Evolutionary conservation across 1,284 basidiomycete genomes (phyloP).

Genomic region (Athelia sp.): DNA sequence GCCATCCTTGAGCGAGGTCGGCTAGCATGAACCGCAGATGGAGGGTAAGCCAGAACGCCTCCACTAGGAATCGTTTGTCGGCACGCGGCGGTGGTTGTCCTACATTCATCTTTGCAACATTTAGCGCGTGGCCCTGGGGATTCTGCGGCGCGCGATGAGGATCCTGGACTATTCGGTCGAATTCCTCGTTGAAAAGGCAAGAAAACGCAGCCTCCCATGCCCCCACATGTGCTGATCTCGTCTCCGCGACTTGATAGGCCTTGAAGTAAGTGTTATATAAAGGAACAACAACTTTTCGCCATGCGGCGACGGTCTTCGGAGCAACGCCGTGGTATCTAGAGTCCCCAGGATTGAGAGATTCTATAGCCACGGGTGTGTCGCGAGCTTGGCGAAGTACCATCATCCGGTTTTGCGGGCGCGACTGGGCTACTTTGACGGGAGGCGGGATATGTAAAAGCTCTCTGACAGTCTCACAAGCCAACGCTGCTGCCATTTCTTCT

Average conservation of each 20-base stretch:
- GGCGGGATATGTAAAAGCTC: no score
- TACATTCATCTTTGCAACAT: conserved; percentile 27
- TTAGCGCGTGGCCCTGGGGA: conserved; percentile 29
- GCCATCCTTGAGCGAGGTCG: conserved; percentile 27
- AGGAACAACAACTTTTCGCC: conserved; percentile 28
- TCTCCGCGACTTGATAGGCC: conserved; percentile 30
- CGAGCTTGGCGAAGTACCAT: conserved; percentile 6
- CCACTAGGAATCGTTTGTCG: conserved; percentile 49
- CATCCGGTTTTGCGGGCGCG: conserved; percentile 9
- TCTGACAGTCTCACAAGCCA: not conserved
- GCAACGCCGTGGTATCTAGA: conserved; percentile 25
- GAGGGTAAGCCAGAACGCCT: conserved; percentile 45
- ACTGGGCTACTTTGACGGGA: conserved; percentile 8
- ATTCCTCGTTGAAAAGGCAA: conserved; percentile 42
- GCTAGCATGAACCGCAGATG: conserved; percentile 39
- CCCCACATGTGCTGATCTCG: conserved; percentile 41
- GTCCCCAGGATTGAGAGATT: conserved; percentile 17
- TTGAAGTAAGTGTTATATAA: conserved; percentile 32
- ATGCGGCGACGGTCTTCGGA: conserved; percentile 23
- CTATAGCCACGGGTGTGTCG: conserved; percentile 12
- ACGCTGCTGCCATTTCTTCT: conserved; percentile 8
- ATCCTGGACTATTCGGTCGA: conserved; percentile 28
- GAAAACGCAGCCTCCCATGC: conserved; percentile 52
- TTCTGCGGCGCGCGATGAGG: conserved; percentile 25
- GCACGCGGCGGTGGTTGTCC: conserved; percentile 50